Evolutionary conservation across 2,329 filamentous ascomycete species (phyloP), one percentile per base, ranked within the genome.

Genomic region (Huntiella moniliformis): DNA sequence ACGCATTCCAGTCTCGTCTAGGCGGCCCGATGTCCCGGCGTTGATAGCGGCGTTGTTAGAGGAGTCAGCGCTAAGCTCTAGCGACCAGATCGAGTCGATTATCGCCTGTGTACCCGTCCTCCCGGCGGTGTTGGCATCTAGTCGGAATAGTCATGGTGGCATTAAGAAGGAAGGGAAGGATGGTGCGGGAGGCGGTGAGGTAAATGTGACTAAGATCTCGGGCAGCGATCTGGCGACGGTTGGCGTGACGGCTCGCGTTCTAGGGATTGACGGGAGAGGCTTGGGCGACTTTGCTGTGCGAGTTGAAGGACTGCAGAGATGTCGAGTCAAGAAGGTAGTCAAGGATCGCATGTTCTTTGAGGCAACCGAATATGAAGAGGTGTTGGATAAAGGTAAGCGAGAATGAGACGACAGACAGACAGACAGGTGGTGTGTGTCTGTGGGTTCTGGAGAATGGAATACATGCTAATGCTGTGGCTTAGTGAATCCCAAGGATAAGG

Each of bases 271-370:
- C 59, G 82, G 82, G 22, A 73, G 77, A 47, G 76, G 77, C 40
- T 76, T 77, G 8, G 74, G 77, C 28, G 82, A 95, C 57, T 79
- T 94, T 56, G 79, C 78, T 48, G 63, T 98, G 44, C 70, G 94
- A 4, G 85, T 98, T 2, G 86, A 96, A 60, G 91, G 91, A 12
- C 69, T 83, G 13, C 71, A 79, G 52, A 73, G 91, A 36, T 78
- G 95, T 52, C 73, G 74, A 51, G 64, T 95, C 33, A 79, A 85
- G 44, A 78, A 76, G 56, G 63, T 91, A 41, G 70, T 74, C 34
- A 79, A 83, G 57, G 83, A 93, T 52, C 73, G 78, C 45, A 84
- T 86, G 2, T 93, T 82, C 58, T 86, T 94, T 53, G 86, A 94
- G 63, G 87, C 77, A 39, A 80, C 81, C 54, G 74, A 94, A 17